phyloP scores from a whole-genome alignment of 2,329 filamentous ascomycete species.

The Atkinsonella hypoxylon region DNA sequence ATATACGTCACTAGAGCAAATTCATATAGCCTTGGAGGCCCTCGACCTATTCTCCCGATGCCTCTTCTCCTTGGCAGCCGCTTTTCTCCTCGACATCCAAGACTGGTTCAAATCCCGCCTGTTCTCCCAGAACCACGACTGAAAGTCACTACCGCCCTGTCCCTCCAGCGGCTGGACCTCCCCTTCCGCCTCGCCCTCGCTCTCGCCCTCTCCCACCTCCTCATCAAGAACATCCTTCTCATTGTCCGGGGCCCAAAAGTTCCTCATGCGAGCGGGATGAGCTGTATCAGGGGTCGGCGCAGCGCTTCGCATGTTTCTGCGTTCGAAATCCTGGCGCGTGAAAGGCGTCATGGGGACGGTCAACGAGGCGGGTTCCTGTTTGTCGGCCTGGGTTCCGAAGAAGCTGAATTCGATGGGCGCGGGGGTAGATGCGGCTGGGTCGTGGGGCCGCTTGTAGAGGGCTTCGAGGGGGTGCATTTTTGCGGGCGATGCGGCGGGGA shows the following conservation, averaged over 20 bases:
- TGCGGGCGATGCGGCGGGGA: conserved; percentile 35
- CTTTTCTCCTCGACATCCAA: conserved; percentile 54
- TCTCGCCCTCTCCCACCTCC: too few relatives aligned
- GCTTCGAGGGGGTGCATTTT: conserved; percentile 78
- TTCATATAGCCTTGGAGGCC: conserved; percentile 27
- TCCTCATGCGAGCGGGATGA: conserved; percentile 53
- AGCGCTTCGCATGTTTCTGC: conserved; percentile 66
- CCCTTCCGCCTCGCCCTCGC: conserved; percentile 17
- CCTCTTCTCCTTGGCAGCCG: conserved; percentile 52
- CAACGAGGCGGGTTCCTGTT: conserved; percentile 26
- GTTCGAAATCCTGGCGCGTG: conserved; percentile 66
- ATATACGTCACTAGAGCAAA: background rate
- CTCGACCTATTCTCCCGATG: conserved; percentile 52
- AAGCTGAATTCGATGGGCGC: conserved; percentile 54
- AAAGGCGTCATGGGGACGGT: conserved; percentile 68
- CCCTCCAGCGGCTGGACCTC: conserved; percentile 10
- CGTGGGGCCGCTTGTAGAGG: conserved; percentile 62
- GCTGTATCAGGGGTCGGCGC: conserved; percentile 93
- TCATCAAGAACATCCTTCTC: conserved; percentile 18
- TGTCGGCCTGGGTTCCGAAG: conserved; percentile 44
- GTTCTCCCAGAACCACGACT: conserved; percentile 58
- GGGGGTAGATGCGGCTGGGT: conserved; percentile 16
- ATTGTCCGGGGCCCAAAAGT: conserved; percentile 38
- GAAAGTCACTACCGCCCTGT: conserved; percentile 39
- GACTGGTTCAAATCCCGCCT: conserved; percentile 51